Evolutionary conservation across 441 rosid species (phyloP).

Genomic region (Viola pubescens): DNA sequence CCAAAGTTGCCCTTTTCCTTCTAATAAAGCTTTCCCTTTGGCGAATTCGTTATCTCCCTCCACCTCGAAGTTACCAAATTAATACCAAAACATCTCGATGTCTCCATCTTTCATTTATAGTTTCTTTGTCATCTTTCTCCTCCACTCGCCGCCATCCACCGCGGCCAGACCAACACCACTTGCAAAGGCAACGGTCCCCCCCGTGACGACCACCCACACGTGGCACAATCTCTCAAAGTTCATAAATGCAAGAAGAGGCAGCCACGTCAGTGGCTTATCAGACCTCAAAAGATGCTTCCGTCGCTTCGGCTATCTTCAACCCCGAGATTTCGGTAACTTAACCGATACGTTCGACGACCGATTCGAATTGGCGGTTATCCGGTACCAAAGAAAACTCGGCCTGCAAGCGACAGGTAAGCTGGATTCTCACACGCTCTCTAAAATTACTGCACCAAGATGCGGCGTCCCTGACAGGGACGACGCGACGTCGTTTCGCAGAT

Average conservation of each 20-base stretch:
- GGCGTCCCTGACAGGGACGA: constrained; percentile 39
- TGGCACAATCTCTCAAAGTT: constrained; percentile 24
- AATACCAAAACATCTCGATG: constrained; percentile 4
- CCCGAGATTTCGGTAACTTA: constrained; percentile 10
- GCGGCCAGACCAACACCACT: constrained; percentile 17
- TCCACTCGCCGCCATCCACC: constrained; percentile 12
- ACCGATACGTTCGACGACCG: constrained; percentile 23
- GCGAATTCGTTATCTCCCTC: constrained; percentile 2
- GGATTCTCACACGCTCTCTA: constrained; percentile 36
- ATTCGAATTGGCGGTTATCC: constrained; percentile 32
- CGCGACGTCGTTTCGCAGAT: not conserved
- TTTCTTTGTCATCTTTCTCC: constrained; percentile 22
- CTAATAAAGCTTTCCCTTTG: constrained; percentile 25
- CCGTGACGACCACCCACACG: constrained; percentile 8
- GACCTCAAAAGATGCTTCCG: constrained; percentile 47
- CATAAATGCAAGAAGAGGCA: constrained; percentile 25
- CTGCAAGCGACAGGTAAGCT: constrained; percentile 45
- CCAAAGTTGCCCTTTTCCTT: constrained; percentile 19
- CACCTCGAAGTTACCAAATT: not conserved
- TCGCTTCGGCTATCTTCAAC: constrained; percentile 44
- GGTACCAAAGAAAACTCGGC: constrained; percentile 45
- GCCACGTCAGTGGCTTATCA: constrained; percentile 26
- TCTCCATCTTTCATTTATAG: constrained; percentile 8
- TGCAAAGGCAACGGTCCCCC: not conserved
- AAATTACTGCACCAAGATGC: constrained; percentile 45